Base-by-base conservation (phyloP, 2,329 filamentous ascomycete species). In the Ophiostoma sp. region DNA sequence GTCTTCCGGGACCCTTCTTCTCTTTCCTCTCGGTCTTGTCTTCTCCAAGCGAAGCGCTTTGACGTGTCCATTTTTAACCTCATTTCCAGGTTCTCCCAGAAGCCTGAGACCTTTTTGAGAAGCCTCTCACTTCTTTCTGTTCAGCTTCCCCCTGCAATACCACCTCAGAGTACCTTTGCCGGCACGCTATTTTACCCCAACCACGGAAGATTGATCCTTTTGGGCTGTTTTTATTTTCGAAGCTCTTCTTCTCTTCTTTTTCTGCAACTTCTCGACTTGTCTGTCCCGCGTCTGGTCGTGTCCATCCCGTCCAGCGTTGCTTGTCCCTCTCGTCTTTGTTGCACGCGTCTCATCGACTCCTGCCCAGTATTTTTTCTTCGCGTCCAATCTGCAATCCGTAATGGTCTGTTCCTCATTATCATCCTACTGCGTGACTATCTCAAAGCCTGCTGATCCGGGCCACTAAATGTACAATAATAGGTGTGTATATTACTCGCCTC, bases 201-300 rank as follows among this genome's bases (percentile, higher is more conserved):
- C 31, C 48, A 69, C 66, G 66, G 48, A 55, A 28, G 25, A 69
- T 22, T 39, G 48, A 55, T 69, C 45, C 66, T 52, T 69, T 69
- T 22, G 42, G 66, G 33, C 33, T 42, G 33, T 17, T 36, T 64
- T 11, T 17, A 15, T 64, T 64, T 52, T 28, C 7, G 0, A 2
- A 9, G 15, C 19, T 31, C 5, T n/a, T 66, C 22, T 48, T 22
- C 9, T 28, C 25, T 8, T 31, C 22, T 15, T 4, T 48, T 22
- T 17, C 28, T 48, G 33, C 11, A n/a, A n/a, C n/a, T 55, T 1
- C 50, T 19, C 22, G 17, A 4, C 19, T 3, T 12, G 15, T 55
- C 9, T 36, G 28, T 55, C 45, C 66, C 66, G 66, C 31, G 66
- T 69, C 63, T 52, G 39, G 39, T 19, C 15, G 52, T 57, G 22